Conservation (phyloP, 257 asterid genomes). For the Solanum corneliomulleri region DNA sequence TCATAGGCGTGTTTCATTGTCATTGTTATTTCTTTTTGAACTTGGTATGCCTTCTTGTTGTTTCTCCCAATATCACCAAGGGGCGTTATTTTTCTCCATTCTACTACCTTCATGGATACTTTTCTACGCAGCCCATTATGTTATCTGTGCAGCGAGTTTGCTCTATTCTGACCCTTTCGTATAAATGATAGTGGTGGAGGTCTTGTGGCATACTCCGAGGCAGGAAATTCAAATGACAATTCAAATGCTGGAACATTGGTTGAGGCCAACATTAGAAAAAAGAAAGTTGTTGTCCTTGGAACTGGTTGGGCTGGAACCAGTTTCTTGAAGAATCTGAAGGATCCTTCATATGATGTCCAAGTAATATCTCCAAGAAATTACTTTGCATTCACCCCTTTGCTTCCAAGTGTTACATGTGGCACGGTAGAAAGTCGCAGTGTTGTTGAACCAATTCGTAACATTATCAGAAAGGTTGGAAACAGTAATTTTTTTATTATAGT, state of each 20-base stretch:
- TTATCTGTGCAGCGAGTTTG: neutral
- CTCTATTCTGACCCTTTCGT: neutral
- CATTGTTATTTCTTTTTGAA: neutral
- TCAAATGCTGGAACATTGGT: conserved; percentile 14
- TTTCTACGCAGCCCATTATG: neutral
- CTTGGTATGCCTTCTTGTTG: neutral
- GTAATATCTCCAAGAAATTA: conserved; percentile 96
- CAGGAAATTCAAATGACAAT: conserved; percentile 36
- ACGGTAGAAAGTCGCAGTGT: conserved; percentile 94
- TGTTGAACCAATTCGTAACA: conserved; percentile 87
- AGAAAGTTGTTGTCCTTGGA: conserved; percentile 89
- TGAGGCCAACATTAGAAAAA: conserved; percentile 40
- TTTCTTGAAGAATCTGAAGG: conserved; percentile 67
- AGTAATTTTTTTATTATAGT: neutral
- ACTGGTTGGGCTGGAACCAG: conserved; percentile 99
- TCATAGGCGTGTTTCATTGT: neutral
- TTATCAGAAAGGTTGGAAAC: conserved; percentile 58
- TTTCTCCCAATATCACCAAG: neutral
- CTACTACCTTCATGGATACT: neutral
- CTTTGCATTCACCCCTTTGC: conserved; percentile 89
- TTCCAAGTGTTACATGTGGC: conserved; percentile 95
- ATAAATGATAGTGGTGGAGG: conserved; percentile 64
- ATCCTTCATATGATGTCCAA: conserved; percentile 68
- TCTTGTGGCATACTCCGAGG: conserved; percentile 70
- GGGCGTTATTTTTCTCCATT: neutral